A percentile compares a stretch with the other conserved stretches of the same genome.
Conservation (phyloP, 257 asterid species). For the Nicotiana tomentosiformis region DNA sequence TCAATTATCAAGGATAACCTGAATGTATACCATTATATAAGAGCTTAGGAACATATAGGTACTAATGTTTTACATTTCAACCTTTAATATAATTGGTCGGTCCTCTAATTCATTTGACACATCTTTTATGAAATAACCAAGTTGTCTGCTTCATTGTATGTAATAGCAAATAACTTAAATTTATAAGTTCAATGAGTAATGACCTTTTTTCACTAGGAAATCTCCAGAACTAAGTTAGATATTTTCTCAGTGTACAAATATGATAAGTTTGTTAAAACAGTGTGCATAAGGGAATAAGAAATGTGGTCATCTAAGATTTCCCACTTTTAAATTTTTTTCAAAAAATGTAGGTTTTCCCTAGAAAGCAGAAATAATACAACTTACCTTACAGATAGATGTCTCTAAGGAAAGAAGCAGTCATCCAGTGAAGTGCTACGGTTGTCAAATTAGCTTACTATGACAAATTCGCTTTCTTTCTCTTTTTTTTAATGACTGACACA, state of each 20-base stretch:
- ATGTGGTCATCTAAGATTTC: neutral
- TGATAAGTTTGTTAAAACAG: neutral
- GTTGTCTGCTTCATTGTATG: neutral
- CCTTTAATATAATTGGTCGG: neutral
- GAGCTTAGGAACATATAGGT: neutral
- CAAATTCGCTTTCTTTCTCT: neutral
- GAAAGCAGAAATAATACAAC: neutral
- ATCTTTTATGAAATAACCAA: neutral
- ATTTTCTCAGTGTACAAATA: neutral
- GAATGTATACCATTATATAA: neutral
- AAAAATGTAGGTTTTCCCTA: neutral
- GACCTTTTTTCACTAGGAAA: neutral
- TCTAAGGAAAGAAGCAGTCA: neutral
- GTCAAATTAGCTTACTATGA: neutral
- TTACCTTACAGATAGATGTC: neutral
- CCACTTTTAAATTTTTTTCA: neutral
- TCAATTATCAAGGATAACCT: conserved; percentile 1
- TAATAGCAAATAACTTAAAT: neutral
- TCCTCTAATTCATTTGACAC: neutral
- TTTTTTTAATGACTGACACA: neutral
- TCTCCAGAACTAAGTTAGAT: neutral
- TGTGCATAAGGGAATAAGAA: neutral
- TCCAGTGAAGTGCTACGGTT: neutral
- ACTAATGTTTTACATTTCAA: neutral
- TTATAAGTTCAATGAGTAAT: neutral